These are phyloP conservation scores for Bauhinia variegata DNA, from an alignment of 306 rosid species.

Conservation along the genomic window DNA sequence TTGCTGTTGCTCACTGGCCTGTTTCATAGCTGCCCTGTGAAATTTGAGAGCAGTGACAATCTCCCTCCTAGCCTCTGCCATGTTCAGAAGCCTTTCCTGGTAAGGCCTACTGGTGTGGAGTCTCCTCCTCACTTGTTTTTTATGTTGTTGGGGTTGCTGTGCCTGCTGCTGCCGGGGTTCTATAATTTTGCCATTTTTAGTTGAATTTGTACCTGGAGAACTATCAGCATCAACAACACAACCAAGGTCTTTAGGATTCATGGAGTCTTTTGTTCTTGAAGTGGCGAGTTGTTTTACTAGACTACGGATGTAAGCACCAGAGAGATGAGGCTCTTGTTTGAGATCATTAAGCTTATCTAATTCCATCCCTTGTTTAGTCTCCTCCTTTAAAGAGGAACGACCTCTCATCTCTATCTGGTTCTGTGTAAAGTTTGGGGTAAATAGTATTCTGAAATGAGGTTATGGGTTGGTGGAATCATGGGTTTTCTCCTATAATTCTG, in stretches of 20 bases:
- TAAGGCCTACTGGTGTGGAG: slow-evolving; percentile 73
- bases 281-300: slow-evolving; percentile 66
- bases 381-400: slow-evolving; percentile 39
- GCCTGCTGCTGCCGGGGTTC: slow-evolving; percentile 35
- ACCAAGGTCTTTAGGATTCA: slow-evolving; percentile 45
- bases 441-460: slow-evolving; percentile 41
- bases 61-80: slow-evolving; percentile 97
- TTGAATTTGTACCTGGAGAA: slow-evolving; percentile 31
- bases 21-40: slow-evolving; percentile 91
- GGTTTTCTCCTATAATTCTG: slow-evolving; percentile 52
- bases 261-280: slow-evolving; percentile 59
- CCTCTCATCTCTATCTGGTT: slow-evolving; percentile 45
- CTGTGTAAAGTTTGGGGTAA: slow-evolving; percentile 34
- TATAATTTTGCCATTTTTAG: slow-evolving; percentile 41
- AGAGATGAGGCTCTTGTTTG: slow-evolving; percentile 57
- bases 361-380: slow-evolving; percentile 47
- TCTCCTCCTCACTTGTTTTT: slow-evolving; percentile 82
- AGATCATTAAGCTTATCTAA: slow-evolving; percentile 48
- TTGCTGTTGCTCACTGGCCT: slow-evolving; percentile 63
- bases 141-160: slow-evolving; percentile 54
- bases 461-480: slow-evolving; percentile 55
- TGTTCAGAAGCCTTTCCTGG: slow-evolving; percentile 76
- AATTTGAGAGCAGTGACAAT: slow-evolving; percentile 83
- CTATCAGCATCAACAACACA: slow-evolving; percentile 38
- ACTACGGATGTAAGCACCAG: slow-evolving; percentile 70